phyloP scores from a whole-genome alignment of 768 basidiomycete species.

The Chiua virens region DNA sequence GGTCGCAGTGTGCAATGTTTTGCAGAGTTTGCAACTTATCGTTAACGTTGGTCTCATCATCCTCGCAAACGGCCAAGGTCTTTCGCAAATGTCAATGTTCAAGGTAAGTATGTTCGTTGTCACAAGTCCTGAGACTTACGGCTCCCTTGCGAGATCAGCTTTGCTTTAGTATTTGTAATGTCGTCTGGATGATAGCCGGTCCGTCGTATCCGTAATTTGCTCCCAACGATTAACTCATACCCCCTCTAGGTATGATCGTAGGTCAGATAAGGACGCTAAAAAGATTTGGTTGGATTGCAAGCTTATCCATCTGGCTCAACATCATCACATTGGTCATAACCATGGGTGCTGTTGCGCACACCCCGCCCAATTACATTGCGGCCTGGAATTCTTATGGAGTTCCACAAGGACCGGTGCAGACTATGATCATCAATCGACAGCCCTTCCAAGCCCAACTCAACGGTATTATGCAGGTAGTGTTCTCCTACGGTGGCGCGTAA shows the following conservation, averaged over 20 bases:
- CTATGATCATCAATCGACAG: constrained; percentile 13
- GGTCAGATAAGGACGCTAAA: constrained; percentile 62
- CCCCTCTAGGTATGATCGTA: constrained; percentile 46
- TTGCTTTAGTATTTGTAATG: no score
- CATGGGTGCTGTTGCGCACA: constrained; percentile 60
- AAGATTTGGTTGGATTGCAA: constrained; percentile 52
- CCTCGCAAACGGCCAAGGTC: constrained; percentile 46
- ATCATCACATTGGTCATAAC: constrained; percentile 55
- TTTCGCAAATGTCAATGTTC: constrained; percentile 49
- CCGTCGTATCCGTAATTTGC: no score
- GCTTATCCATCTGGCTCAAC: constrained; percentile 52
- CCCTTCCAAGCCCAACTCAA: constrained; percentile 48
- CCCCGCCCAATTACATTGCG: constrained; percentile 49
- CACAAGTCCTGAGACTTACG: not conserved
- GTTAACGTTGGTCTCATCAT: constrained; percentile 46
- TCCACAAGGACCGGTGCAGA: constrained; percentile 21
- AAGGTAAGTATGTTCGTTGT: constrained; percentile 31
- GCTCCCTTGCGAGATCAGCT: constrained; percentile 24
- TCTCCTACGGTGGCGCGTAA: constrained; percentile 52
- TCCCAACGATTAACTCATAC: not conserved
- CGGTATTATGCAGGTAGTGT: constrained; percentile 67
- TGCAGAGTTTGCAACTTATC: constrained; percentile 59
- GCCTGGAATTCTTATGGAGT: constrained; percentile 35
- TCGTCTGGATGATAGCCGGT: no score
- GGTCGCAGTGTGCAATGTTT: constrained; percentile 37